Conservation (phyloP, 2,329 filamentous ascomycete species). For the Magnaporthiopsis rhizophila region DNA sequence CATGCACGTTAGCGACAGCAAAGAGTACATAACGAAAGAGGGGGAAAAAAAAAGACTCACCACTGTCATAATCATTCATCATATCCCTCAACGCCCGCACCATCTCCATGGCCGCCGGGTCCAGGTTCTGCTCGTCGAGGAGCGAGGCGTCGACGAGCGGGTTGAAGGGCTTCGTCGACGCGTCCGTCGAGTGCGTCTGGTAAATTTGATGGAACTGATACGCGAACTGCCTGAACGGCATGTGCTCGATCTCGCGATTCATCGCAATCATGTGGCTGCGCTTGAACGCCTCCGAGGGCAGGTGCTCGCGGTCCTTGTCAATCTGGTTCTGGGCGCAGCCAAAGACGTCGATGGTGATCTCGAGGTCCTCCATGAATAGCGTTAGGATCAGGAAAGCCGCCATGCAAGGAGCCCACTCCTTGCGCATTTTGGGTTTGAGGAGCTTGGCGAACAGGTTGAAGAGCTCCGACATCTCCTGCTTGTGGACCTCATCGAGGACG, state of each 20-base stretch:
- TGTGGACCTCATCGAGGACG: constrained; percentile 46
- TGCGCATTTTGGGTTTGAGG: constrained; percentile 44
- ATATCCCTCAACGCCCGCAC: constrained; percentile 35
- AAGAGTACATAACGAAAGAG: too few species aligned
- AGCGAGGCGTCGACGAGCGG: constrained; percentile 40
- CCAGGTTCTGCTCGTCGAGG: constrained; percentile 35
- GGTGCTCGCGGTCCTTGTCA: constrained; percentile 20
- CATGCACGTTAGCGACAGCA: background rate
- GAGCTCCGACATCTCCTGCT: constrained; percentile 40
- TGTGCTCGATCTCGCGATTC: constrained; percentile 45
- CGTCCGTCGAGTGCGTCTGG: constrained; percentile 45
- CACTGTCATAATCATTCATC: constrained; percentile 23
- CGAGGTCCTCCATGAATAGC: constrained; percentile 50
- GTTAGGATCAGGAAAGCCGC: constrained; percentile 49
- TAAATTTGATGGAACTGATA: constrained; percentile 54
- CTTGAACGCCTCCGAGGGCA: constrained; percentile 28
- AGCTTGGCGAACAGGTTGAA: constrained; percentile 45
- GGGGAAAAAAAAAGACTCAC: background rate
- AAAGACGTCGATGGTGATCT: constrained; percentile 44
- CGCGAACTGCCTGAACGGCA: constrained; percentile 53
- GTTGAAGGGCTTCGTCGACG: constrained; percentile 43
- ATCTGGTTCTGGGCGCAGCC: constrained; percentile 44
- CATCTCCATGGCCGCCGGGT: constrained; percentile 36
- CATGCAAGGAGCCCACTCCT: constrained; percentile 48
- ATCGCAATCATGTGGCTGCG: constrained; percentile 36